Evolutionary conservation across 768 basidiomycete species (phyloP).

Genomic region (Astraeus odoratus): DNA sequence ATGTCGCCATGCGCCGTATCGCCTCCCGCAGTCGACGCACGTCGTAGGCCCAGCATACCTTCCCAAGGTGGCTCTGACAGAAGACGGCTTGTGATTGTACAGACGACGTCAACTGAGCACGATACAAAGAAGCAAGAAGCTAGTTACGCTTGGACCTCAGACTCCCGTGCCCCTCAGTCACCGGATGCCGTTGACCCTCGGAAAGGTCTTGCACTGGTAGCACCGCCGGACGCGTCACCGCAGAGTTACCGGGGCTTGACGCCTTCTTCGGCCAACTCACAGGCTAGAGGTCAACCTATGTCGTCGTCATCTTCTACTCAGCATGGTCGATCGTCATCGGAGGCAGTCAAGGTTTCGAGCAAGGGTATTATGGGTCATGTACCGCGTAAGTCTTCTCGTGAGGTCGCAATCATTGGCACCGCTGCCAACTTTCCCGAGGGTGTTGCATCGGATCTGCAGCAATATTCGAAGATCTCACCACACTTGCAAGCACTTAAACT

Average conservation of each 20-base stretch:
- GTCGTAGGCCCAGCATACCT: slow-evolving; percentile 44
- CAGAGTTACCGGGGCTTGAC: slow-evolving; percentile 46
- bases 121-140: slow-evolving; percentile 20
- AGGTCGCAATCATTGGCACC: slow-evolving; percentile 49
- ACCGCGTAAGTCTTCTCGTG: slow-evolving; percentile 39
- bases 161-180: slow-evolving; percentile 23
- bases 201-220: slow-evolving; percentile 57
- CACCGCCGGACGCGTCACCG: slow-evolving; percentile 63
- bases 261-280: slow-evolving; percentile 40
- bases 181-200: slow-evolving; percentile 30
- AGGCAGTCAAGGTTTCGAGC: slow-evolving; percentile 27
- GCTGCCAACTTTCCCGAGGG: slow-evolving; percentile 22
- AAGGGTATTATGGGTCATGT: slow-evolving; percentile 31
- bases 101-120: slow-evolving; percentile 37
- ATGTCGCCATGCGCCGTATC: slow-evolving; percentile 14
- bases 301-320: slow-evolving; percentile 8
- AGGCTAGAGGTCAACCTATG: slow-evolving; percentile 4
- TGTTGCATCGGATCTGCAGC: slow-evolving; percentile 21
- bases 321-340: slow-evolving; percentile 46
- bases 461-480: slow-evolving; percentile 23
- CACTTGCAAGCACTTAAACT: slow-evolving; percentile 27
- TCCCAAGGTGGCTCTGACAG: slow-evolving; percentile 59
- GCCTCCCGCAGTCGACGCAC: slow-evolving; percentile 25
- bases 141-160: slow-evolving; percentile 10
- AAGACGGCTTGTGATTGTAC: slow-evolving; percentile 59